Evolutionary conservation across 2,329 filamentous ascomycete species (phyloP).

Genomic region (Exophiala calicioides): DNA sequence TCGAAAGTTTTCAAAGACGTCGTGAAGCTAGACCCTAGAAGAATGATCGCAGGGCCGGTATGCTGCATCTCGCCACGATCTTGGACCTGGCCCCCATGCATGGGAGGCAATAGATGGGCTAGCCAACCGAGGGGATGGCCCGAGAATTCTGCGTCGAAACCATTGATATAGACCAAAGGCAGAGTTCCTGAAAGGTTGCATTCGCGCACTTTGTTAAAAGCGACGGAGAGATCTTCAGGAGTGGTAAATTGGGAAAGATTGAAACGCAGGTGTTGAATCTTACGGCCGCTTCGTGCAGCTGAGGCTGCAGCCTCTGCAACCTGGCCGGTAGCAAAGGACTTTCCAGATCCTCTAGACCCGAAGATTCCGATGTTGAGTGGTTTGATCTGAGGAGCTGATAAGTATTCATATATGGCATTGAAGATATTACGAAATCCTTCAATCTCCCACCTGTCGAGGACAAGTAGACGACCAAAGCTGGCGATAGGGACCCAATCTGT

Average conservation of each 20-base stretch:
- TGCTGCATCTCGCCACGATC: neutral
- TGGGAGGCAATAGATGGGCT: neutral
- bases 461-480: neutral
- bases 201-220: neutral
- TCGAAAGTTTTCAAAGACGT: neutral
- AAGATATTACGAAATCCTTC: neutral
- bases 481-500: neutral
- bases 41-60: neutral
- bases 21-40: neutral
- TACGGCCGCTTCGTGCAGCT: neutral
- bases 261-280: neutral
- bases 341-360: neutral
- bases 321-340: constrained; percentile 1
- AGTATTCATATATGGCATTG: neutral
- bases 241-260: neutral
- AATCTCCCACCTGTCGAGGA: neutral
- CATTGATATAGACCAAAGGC: neutral
- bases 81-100: neutral
- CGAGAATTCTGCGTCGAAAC: neutral
- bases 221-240: neutral
- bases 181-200: neutral
- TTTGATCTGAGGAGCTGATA: neutral
- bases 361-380: constrained; percentile 1
- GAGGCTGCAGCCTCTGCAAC: neutral
- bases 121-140: neutral